A percentile compares a stretch with the other conserved stretches of the same genome.
Evolutionary conservation across 495 filamentous ascomycete species (phyloP).

Genomic region (Aspergillus sclerotiicarbonarius): DNA sequence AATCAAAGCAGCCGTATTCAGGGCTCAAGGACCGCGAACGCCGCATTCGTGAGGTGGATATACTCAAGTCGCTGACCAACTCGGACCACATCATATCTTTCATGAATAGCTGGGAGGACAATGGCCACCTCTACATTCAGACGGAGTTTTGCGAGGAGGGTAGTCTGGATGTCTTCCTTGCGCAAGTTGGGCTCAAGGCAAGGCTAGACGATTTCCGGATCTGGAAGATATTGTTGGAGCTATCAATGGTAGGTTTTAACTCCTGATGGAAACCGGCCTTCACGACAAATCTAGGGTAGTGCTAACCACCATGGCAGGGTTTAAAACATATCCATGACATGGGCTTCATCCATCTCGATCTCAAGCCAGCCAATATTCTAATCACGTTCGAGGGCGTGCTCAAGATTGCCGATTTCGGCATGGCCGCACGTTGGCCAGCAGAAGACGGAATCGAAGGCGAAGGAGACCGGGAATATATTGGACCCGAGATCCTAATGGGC

Average conservation of each 20-base stretch:
- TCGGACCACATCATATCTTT: slow-evolving; percentile 82
- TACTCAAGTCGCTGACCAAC: slow-evolving; percentile 66
- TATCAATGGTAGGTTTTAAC: slow-evolving; percentile 59
- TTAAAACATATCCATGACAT: slow-evolving; percentile 82
- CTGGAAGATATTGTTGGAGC: slow-evolving; percentile 92
- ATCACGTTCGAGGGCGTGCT: slow-evolving; percentile 87
- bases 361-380: slow-evolving; percentile 93
- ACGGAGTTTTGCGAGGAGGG: slow-evolving; percentile 95
- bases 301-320: slow-evolving; percentile 58
- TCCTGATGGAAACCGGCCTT: background rate
- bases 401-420: slow-evolving; percentile 95
- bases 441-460: slow-evolving; percentile 78
- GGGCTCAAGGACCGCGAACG: slow-evolving; percentile 71
- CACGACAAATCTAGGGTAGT: slow-evolving; percentile 2
- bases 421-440: slow-evolving; percentile 79
- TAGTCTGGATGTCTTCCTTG: slow-evolving; percentile 78
- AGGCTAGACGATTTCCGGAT: slow-evolving; percentile 95
- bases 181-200: slow-evolving; percentile 72
- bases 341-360: slow-evolving; percentile 87
- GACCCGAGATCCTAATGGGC: slow-evolving; percentile 81
- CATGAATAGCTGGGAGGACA: slow-evolving; percentile 80
- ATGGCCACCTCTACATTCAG: slow-evolving; percentile 85
- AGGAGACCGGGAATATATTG: slow-evolving; percentile 94
- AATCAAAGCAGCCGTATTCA: slow-evolving; percentile 72
- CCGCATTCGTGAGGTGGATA: slow-evolving; percentile 76